phyloP scores from a whole-genome alignment of 2,329 filamentous ascomycete species.

The Byssothecium circinans region DNA sequence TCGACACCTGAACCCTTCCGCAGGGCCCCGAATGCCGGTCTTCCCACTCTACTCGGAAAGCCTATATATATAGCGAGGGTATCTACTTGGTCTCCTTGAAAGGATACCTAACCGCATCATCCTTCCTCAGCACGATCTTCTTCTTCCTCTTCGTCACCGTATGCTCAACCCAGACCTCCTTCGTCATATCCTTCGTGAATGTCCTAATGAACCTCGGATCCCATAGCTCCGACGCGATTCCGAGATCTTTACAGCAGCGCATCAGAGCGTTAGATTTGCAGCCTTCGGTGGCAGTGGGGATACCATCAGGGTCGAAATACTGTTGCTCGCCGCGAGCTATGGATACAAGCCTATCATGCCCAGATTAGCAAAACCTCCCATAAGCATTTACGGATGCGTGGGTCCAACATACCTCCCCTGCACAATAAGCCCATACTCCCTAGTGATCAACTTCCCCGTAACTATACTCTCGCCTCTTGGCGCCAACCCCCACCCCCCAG shows the following conservation, averaged over 20 bases:
- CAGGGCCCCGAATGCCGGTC: too few species aligned
- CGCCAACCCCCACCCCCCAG: slow-evolving; percentile 92
- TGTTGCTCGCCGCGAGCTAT: slow-evolving; percentile 93
- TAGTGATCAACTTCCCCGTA: slow-evolving; percentile 76
- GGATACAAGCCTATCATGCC: slow-evolving; percentile 72
- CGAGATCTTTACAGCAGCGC: slow-evolving; percentile 97
- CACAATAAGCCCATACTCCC: slow-evolving; percentile 90
- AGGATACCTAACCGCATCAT: slow-evolving; percentile 70
- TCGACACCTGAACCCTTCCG: too few species aligned
- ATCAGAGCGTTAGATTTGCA: slow-evolving; percentile 98
- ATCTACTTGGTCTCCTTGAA: slow-evolving; percentile 54
- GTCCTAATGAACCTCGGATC: slow-evolving; percentile 86
- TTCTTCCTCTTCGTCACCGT: slow-evolving; percentile 81
- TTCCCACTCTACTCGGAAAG: neutral
- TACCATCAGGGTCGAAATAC: slow-evolving; percentile 86
- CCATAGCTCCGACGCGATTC: slow-evolving; percentile 94
- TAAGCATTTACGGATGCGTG: neutral
- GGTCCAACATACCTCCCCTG: slow-evolving; percentile 71
- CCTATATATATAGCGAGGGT: neutral
- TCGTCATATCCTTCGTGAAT: slow-evolving; percentile 74
- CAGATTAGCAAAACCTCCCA: neutral
- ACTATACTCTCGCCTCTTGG: slow-evolving; percentile 84
- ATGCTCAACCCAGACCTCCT: slow-evolving; percentile 91
- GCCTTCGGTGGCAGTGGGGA: slow-evolving; percentile 92
- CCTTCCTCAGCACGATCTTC: slow-evolving; percentile 84